Percentiles rank a stretch among this genome's conserved stretches.
phyloP scores from a whole-genome alignment of 176 grass and related monocot genomes.

The Eleusine indica region DNA sequence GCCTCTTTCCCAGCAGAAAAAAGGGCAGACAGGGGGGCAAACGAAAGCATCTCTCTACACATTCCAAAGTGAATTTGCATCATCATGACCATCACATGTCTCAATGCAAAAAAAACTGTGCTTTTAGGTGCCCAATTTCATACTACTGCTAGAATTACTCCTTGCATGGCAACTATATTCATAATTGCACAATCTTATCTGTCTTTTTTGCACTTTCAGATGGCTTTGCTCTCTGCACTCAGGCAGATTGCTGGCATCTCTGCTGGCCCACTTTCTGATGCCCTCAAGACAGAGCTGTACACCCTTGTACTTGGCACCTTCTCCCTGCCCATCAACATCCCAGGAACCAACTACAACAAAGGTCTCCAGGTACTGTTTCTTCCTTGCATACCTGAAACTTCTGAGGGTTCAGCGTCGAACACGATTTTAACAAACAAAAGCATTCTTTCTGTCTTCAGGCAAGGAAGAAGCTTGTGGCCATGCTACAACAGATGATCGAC shows the following conservation, averaged over 20 bases:
- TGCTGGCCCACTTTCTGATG: conserved; percentile 75
- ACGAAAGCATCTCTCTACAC: conserved; percentile 21
- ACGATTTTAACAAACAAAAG: conserved; percentile 1
- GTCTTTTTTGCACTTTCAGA: conserved; percentile 50
- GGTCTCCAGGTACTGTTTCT: conserved; percentile 70
- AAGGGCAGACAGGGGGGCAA: conserved; percentile 34
- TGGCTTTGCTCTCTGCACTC: conserved; percentile 86
- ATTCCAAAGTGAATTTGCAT: conserved; percentile 43
- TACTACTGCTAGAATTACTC: neutral
- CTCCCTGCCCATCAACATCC: conserved; percentile 87
- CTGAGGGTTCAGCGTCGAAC: neutral
- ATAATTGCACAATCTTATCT: conserved; percentile 37
- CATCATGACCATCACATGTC: conserved; percentile 46
- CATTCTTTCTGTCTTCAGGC: conserved; percentile 45
- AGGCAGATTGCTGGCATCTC: conserved; percentile 90
- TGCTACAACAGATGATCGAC: conserved; percentile 67
- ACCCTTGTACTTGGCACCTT: conserved; percentile 90
- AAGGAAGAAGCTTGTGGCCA: conserved; percentile 86
- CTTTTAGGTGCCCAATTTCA: conserved; percentile 33
- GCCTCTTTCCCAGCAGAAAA: conserved; percentile 29
- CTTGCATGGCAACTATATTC: conserved; percentile 31
- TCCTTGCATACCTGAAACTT: conserved; percentile 22
- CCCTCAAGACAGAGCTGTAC: conserved; percentile 83
- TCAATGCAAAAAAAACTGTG: conserved; percentile 25
- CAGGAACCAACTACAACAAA: conserved; percentile 72